phyloP scores from a whole-genome alignment of 2,329 filamentous ascomycete species.

The Ophiostoma sp. region DNA sequence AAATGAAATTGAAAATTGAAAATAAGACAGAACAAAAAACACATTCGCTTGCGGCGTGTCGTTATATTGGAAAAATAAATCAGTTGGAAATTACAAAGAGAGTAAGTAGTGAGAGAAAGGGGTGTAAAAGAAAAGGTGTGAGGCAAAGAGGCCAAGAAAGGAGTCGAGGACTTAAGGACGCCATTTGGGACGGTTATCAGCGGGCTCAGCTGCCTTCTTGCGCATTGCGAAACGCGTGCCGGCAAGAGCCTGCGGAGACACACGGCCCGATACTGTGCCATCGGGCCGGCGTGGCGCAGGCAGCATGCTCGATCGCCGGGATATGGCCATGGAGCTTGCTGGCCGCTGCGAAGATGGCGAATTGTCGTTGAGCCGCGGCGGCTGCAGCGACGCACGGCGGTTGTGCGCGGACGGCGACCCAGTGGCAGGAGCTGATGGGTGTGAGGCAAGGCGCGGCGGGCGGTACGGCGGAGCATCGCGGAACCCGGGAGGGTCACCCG shows the following conservation, averaged over 20 bases:
- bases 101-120: constrained; percentile 11
- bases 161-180: constrained; percentile 32
- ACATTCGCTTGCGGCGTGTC: constrained; percentile 18
- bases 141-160: neutral
- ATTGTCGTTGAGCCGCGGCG: constrained; percentile 34
- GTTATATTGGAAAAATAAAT: constrained; percentile 12
- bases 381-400: constrained; percentile 52
- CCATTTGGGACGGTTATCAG: constrained; percentile 48
- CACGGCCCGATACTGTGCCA: constrained; percentile 39
- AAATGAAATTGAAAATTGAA: neutral
- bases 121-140: neutral
- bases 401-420: constrained; percentile 31
- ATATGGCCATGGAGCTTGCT: constrained; percentile 52
- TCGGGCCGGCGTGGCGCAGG: constrained; percentile 39
- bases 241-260: constrained; percentile 45
- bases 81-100: constrained; percentile 19
- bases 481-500: constrained; percentile 42
- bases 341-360: constrained; percentile 40
- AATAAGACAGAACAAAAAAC: constrained; percentile 4
- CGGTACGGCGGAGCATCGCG: constrained; percentile 46
- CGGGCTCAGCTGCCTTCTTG: constrained; percentile 34
- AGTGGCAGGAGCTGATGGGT: constrained; percentile 41
- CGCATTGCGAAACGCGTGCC: constrained; percentile 44
- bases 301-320: constrained; percentile 50
- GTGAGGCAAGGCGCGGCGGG: constrained; percentile 42